phyloP scores from a whole-genome alignment of 495 filamentous ascomycete genomes.

The Tuber magnatum region DNA sequence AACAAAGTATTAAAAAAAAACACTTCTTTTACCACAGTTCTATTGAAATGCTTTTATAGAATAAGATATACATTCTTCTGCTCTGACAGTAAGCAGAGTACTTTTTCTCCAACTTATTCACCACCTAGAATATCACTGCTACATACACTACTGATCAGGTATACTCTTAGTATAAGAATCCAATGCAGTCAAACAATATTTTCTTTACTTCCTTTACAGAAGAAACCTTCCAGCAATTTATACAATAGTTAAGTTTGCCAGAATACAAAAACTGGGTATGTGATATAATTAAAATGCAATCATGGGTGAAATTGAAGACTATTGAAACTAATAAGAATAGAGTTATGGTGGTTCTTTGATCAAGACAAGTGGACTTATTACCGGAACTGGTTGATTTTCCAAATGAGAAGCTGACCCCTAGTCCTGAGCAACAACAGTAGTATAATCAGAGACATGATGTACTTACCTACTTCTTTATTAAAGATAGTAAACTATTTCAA shows the following conservation, averaged over 20 bases:
- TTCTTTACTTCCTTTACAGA: not conserved
- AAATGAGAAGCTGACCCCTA: not conserved
- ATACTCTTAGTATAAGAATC: not conserved
- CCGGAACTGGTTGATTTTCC: not conserved
- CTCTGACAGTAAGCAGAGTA: too few species aligned
- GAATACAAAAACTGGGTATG: not conserved
- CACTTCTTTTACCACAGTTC: too few species aligned
- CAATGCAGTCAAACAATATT: not conserved
- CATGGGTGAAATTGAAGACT: too few species aligned
- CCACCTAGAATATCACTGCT: not conserved
- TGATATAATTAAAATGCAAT: too few species aligned
- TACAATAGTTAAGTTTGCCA: not conserved
- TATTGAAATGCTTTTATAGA: too few species aligned
- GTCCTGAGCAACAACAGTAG: fast-evolving
- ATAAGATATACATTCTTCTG: too few species aligned
- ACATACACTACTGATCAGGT: not conserved
- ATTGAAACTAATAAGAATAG: too few species aligned
- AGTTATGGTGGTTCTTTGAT: not conserved
- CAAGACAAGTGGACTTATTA: not conserved
- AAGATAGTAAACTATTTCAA: not conserved
- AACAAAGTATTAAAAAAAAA: not conserved
- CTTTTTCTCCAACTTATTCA: not conserved
- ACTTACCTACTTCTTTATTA: not conserved
- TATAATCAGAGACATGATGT: not conserved
- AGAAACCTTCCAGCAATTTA: not conserved